Evolutionary conservation across 192 early-diverging fungal species (phyloP).

Genomic region (Thoreauomyces humboldtii): DNA sequence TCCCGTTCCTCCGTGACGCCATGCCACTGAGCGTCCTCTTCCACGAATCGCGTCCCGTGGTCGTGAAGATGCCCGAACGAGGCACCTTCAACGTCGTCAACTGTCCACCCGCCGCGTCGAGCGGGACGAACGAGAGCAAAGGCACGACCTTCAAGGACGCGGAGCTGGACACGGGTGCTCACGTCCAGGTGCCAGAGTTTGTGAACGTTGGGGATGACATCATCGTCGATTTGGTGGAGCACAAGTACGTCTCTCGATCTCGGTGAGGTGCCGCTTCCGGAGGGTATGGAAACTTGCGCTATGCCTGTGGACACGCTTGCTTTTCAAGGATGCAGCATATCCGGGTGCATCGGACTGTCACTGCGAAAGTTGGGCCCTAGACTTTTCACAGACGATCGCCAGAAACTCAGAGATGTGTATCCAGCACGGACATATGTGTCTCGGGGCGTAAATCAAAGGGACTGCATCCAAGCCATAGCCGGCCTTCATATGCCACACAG

Average conservation of each 20-base stretch:
- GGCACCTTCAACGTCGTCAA: constrained; percentile 25
- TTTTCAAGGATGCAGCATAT: too few relatives aligned
- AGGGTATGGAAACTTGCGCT: too few relatives aligned
- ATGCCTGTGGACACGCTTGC: too few relatives aligned
- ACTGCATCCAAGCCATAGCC: too few relatives aligned
- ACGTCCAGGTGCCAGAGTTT: constrained; percentile 78
- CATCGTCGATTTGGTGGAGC: constrained; percentile 63
- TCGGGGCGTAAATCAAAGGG: too few relatives aligned
- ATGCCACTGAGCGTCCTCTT: constrained; percentile 58
- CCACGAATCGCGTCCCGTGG: constrained; percentile 53
- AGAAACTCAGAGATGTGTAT: too few relatives aligned
- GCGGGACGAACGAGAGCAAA: constrained; percentile 50
- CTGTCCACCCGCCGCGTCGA: constrained; percentile 1
- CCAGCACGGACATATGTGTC: too few relatives aligned
- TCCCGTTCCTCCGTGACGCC: constrained; percentile 47
- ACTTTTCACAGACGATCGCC: too few relatives aligned
- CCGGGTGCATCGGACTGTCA: too few relatives aligned
- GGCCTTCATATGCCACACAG: too few relatives aligned
- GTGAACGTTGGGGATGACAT: constrained; percentile 74
- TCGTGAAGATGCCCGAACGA: constrained; percentile 61
- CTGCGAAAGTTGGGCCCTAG: too few relatives aligned
- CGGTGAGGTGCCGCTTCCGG: too few relatives aligned
- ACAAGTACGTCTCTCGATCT: constrained; percentile 64
- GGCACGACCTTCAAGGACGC: constrained; percentile 69
- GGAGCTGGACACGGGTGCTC: constrained; percentile 60